Base-by-base conservation (phyloP, 495 filamentous ascomycete genomes). In the Neurospora discreta region DNA sequence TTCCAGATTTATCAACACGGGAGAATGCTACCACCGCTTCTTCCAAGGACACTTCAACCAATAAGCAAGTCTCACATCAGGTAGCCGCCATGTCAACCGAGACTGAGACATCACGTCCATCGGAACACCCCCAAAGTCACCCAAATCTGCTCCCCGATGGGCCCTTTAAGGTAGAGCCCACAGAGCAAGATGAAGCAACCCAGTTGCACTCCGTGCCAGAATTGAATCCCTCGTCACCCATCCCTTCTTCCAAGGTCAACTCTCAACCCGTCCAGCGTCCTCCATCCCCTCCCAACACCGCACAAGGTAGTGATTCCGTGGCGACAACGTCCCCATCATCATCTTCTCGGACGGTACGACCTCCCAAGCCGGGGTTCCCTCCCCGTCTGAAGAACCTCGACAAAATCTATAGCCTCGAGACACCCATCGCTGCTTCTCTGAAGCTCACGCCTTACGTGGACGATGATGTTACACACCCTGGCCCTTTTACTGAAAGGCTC, bases 401-500 rank as follows among this genome's bases (percentile, higher is more conserved):
- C 6, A 68, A 18, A 43, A 72, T 79, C 2, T 79, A 79, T 73
- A 43, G 68, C 11, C 7, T 33, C 3, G 60, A 70, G 5, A 74
- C 73, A 1, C 78, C 77, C 3, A 77, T 74, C 20, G 77, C 68
- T 40, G 60, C 70, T 38, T 60, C 68, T 2, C 46, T 80, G 26
- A 65, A 65, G 3, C 73, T 79, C 20, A 72, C 74, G 1, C 77
- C 78, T 0, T 80, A 80, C 60, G 74, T 76, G 40, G 30, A 68
- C 3, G 78, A 79, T 20, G 74, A 77, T 23, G 40, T 75, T 6
- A 15, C 72, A 10, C 74, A 76, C 23, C 78, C 78, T 2, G 77
- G 76, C 5, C 74, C 78, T 5, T 80, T 70, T 30, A 73, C 76
- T 1, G 77, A 80, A 65, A 72, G 70, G 76, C 73, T 80, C 13